Evolutionary conservation across 352 stramenopile genomes (phyloP), one percentile per base, ranked within the genome.

Genomic region (Phytophthora sojae): DNA sequence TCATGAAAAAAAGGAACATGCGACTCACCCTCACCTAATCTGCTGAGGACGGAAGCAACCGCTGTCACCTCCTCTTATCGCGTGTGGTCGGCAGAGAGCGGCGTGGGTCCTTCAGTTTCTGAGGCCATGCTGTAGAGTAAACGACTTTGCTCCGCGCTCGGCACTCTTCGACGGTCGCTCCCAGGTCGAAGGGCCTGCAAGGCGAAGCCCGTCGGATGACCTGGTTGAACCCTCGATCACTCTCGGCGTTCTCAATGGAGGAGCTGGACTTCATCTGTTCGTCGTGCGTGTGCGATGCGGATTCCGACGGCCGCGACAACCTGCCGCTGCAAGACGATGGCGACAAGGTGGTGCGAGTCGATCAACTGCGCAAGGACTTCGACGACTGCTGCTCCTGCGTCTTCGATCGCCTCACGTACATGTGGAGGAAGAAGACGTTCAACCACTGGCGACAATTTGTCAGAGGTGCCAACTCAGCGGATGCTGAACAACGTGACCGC

Each of bases 361-460:
- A 69, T n/a, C 69, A 58, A 21, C 71, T 79, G 9, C 64, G 67
- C 12, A 59, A 72, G 12, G 52, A 69, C 0, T 6, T 83, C 5
- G 82, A 88, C 51, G 77, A 84, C 9, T 90, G 77, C 77, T 93
- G 83, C 61, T 76, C 83, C 17, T 93, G 86, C 50, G 72, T 89
- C 6, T 88, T 91, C 63, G 81, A 92, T 65, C 83, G 86, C 7
- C 69, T 92, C 52, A 89, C 79, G 37, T 91, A 92, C 64, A 86
- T 92, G 79, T 88, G 82, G 75, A 81, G 84, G 62, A 93, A 93
- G 76, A 91, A 92, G 71, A 89, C 77, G 2, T 93, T 93, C 62
- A 79, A 91, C 63, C 83, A 88, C 66, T 93, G 83, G 86, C 77
- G 81, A 17, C 79, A 91, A 58, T 69, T 71, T 2, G 77, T 86